phyloP scores from a whole-genome alignment of 2,329 filamentous ascomycete species.

The Colletotrichum chlorophyti region DNA sequence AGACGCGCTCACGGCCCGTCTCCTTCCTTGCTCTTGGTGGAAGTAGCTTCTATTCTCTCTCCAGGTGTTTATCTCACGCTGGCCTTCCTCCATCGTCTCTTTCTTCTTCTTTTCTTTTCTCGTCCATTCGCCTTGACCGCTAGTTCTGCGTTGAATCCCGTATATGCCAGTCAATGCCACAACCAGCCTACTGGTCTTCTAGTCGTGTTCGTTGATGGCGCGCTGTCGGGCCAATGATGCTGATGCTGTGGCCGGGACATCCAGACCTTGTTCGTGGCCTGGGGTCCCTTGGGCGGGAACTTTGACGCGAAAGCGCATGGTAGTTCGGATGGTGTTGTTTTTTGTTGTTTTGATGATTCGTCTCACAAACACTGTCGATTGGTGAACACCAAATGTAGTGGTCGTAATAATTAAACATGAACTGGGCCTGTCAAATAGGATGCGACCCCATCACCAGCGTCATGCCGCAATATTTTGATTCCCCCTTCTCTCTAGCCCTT shows the following conservation, averaged over 20 bases:
- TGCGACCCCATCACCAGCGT: background rate
- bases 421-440: slow-evolving; percentile 4
- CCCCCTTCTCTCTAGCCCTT: background rate
- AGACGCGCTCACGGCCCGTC: background rate
- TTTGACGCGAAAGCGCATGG: background rate
- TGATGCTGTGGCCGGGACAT: background rate
- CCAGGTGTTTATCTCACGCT: too few species aligned
- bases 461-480: background rate
- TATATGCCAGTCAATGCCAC: background rate
- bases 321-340: too few species aligned
- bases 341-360: background rate
- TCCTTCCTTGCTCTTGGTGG: background rate
- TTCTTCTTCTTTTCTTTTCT: background rate
- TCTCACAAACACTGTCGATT: background rate
- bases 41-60: too few species aligned
- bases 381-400: background rate
- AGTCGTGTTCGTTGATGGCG: slow-evolving; percentile 1
- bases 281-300: slow-evolving; percentile 1
- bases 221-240: background rate
- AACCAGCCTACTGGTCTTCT: slow-evolving; percentile 2
- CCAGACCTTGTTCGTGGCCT: background rate
- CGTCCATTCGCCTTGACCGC: too few species aligned
- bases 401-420: too few species aligned
- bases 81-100: background rate
- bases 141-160: too few species aligned